Conservation (phyloP, 495 filamentous ascomycete species). For the Rostrohypoxylon terebratum region DNA sequence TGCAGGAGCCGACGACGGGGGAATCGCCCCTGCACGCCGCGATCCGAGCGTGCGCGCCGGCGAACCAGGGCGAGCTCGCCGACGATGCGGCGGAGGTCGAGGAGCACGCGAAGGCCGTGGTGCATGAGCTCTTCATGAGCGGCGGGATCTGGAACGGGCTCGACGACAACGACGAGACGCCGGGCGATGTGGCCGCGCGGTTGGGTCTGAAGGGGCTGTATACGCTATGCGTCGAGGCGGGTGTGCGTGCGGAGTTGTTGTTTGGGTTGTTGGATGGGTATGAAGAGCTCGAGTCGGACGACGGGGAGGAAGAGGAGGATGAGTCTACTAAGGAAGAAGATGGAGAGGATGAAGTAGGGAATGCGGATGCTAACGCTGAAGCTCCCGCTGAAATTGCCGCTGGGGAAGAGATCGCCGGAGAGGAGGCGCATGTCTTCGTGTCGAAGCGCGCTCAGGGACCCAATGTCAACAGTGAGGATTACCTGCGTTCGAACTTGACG, state of each 20-base stretch:
- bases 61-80: conserved; percentile 42
- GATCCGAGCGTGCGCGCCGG: conserved; percentile 81
- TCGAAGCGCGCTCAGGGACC: conserved; percentile 49
- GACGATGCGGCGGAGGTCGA: conserved; percentile 58
- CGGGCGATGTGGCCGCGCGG: conserved; percentile 84
- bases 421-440: conserved; percentile 52
- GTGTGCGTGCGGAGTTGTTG: conserved; percentile 89
- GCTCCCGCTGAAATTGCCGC: conserved; percentile 2
- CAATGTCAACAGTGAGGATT: conserved; percentile 72
- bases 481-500: conserved; percentile 80
- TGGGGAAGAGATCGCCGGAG: conserved; percentile 13
- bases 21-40: conserved; percentile 91
- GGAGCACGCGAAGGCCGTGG: conserved; percentile 70
- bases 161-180: conserved; percentile 86
- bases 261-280: conserved; percentile 82
- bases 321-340: conserved; percentile 50
- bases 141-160: conserved; percentile 99
- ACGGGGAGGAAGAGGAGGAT: conserved; percentile 68
- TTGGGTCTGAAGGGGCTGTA: conserved; percentile 81
- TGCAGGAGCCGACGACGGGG: conserved; percentile 85
- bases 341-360: conserved; percentile 25
- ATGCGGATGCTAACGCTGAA: conserved; percentile 32
- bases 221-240: conserved; percentile 87
- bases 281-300: conserved; percentile 72
- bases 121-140: conserved; percentile 81